A percentile compares a stretch with the other conserved stretches of the same genome.
phyloP scores from a whole-genome alignment of 2,329 filamentous ascomycete genomes.

The Aspergillus brasiliensis region DNA sequence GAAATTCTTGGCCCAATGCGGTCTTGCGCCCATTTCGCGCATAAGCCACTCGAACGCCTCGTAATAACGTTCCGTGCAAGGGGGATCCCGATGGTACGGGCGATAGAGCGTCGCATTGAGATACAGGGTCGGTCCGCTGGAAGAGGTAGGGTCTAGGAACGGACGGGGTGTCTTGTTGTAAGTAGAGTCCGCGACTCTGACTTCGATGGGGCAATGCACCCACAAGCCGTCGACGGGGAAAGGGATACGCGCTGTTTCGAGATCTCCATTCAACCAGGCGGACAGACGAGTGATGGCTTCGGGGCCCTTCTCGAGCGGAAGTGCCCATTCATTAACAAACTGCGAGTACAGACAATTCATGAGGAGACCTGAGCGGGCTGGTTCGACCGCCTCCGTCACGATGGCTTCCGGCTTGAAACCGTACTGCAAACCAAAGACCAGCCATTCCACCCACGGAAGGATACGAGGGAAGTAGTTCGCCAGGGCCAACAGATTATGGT shows the following conservation, averaged over 20 bases:
- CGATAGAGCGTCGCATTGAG: constrained; percentile 89
- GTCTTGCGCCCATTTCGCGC: constrained; percentile 77
- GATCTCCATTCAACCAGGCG: constrained; percentile 80
- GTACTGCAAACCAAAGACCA: constrained; percentile 97
- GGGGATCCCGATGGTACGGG: constrained; percentile 76
- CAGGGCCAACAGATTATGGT: constrained; percentile 85
- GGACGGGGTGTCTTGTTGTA: constrained; percentile 55
- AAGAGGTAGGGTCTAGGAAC: constrained; percentile 71
- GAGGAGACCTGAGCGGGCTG: constrained; percentile 75
- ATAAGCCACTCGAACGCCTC: constrained; percentile 89
- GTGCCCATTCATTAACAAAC: constrained; percentile 97
- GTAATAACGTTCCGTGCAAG: constrained; percentile 76
- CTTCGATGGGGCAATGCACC: constrained; percentile 88
- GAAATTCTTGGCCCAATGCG: constrained; percentile 96
- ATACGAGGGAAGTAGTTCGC: constrained; percentile 76
- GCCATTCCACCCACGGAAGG: constrained; percentile 89
- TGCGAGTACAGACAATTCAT: constrained; percentile 99
- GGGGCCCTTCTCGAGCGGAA: constrained; percentile 81
- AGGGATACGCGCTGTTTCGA: constrained; percentile 71
- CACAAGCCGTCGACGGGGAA: constrained; percentile 78
- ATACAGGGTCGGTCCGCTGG: constrained; percentile 74
- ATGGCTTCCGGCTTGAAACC: constrained; percentile 72
- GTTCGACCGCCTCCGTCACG: constrained; percentile 74
- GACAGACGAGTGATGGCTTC: constrained; percentile 82
- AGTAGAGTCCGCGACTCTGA: constrained; percentile 77